Base-by-base conservation (phyloP, 805 yeast species). In the Lachancea fermentati region DNA sequence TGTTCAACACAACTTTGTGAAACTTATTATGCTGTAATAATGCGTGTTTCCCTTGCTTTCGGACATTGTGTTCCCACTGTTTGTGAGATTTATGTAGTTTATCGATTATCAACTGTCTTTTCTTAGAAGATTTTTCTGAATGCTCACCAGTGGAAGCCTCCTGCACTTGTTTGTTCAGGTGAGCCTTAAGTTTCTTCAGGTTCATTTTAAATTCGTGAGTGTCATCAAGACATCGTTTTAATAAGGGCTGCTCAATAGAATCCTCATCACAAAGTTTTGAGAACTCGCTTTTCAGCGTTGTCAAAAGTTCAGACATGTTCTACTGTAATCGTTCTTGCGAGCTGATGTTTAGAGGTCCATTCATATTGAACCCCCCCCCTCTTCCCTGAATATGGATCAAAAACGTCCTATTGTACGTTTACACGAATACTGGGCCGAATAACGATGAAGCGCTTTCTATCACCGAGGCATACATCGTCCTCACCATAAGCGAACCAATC, bases 101-200 rank as follows among this genome's bases (percentile, higher is more conserved):
- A 2, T 57, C 62, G n/a, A 50, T 46, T 9, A 60, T 53, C n/a
- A 57, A 36, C 3, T 44, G 50, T 35, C 55, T 46, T 43, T 51
- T 56, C 13, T 48, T 44, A n/a, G 37, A 22, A n/a, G 37, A 46
- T 33, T 53, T 57, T 16, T 38, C 46, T 15, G 46, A 46, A n/a
- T 42, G 50, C 6, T 37, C 46, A 17, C 36, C 50, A 12, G 42
- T 36, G 19, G 45, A 45, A 30, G 50, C 54, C 13, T 51, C 57
- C 22, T 51, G 57, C 7, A 58, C 51, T 25, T 52, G 52, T 47
- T 63, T 66, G 36, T 60, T 58, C 25, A 57, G 53, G 52, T 74
- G 75, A 4, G 71, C 73, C 46, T 61, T 61, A 46, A 72, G 53
- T 43, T 68, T 61, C 41, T 63, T 61, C 29, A 66, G 40, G 44